These are phyloP conservation scores for Umbelopsis sp. DNA, from an alignment of 371 early-diverging fungal genomes.

Conservation along the genomic window DNA sequence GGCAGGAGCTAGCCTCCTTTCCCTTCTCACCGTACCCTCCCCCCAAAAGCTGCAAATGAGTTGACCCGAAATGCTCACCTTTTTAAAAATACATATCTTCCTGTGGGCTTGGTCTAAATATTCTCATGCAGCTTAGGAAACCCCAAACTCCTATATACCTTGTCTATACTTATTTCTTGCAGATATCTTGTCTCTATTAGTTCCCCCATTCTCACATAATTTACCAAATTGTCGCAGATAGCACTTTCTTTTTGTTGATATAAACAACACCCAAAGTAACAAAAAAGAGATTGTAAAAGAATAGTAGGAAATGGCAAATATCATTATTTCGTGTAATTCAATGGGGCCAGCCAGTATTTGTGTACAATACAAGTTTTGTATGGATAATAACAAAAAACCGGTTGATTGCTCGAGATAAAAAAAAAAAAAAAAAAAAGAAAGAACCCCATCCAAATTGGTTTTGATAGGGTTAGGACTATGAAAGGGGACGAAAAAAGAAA, in stretches of 20 bases:
- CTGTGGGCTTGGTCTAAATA: not conserved
- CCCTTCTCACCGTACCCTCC: not conserved
- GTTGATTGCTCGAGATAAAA: not conserved
- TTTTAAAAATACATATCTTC: not conserved
- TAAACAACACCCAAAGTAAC: not conserved
- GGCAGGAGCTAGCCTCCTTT: not conserved
- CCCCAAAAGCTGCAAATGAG: not conserved
- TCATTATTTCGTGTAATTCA: not conserved
- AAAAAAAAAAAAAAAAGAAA: not conserved
- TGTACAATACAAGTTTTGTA: not conserved
- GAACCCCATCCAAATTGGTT: not conserved
- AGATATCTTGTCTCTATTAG: slow-evolving; percentile 16
- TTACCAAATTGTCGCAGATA: slow-evolving; percentile 1
- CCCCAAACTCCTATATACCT: slow-evolving; percentile 6
- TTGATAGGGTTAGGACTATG: not conserved
- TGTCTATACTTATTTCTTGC: slow-evolving; percentile 12
- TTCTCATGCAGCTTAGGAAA: slow-evolving; percentile 2
- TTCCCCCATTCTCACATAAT: not conserved
- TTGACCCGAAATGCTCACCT: not conserved
- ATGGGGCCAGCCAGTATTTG: slow-evolving; percentile 3
- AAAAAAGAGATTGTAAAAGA: not conserved
- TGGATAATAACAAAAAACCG: not conserved
- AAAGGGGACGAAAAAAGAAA: not conserved
- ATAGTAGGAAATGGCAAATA: not conserved
- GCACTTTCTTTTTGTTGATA: slow-evolving; percentile 6